A percentile compares a stretch with the other conserved stretches of the same genome.
These are phyloP conservation scores for Asterochloris sp. DNA, from an alignment of 139 green algal genomes.

Conservation along the genomic window DNA sequence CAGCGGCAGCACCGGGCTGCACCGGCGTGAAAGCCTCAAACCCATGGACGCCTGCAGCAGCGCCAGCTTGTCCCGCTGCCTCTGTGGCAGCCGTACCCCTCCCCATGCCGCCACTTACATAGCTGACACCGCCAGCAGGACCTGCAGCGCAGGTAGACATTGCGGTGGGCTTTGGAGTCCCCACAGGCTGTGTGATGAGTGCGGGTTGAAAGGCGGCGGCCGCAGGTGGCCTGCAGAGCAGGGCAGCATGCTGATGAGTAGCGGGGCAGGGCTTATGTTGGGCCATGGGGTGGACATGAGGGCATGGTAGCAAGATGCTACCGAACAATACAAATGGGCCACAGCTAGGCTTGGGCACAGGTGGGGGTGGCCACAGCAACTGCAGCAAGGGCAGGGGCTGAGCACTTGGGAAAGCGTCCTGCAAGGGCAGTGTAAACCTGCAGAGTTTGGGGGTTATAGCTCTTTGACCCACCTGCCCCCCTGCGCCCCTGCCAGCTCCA, in stretches of 20 bases:
- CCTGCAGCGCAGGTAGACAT: too few relatives aligned
- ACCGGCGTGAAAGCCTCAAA: too few relatives aligned
- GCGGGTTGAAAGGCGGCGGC: background rate
- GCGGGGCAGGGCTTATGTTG: background rate
- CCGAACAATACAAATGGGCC: too few relatives aligned
- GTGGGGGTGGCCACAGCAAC: too few relatives aligned
- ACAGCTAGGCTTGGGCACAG: too few relatives aligned
- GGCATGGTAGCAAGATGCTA: background rate
- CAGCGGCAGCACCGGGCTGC: too few relatives aligned
- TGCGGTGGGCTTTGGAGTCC: background rate
- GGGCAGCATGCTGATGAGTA: background rate
- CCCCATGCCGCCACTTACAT: slow-evolving; percentile 3
- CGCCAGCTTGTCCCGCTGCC: background rate
- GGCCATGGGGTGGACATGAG: background rate
- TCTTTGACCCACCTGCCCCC: too few relatives aligned
- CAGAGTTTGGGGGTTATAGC: too few relatives aligned
- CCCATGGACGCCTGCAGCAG: background rate
- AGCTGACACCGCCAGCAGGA: background rate
- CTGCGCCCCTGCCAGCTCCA: too few relatives aligned
- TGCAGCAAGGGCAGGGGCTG: too few relatives aligned
- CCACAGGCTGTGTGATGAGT: background rate
- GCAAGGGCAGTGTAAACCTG: too few relatives aligned
- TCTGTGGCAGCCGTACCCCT: background rate
- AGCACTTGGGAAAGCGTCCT: too few relatives aligned
- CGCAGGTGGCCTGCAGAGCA: background rate